A percentile compares a stretch with the other conserved stretches of the same genome.
Conservation (phyloP, 495 filamentous ascomycete species). For the Podospora bellae-mahoneyi region DNA sequence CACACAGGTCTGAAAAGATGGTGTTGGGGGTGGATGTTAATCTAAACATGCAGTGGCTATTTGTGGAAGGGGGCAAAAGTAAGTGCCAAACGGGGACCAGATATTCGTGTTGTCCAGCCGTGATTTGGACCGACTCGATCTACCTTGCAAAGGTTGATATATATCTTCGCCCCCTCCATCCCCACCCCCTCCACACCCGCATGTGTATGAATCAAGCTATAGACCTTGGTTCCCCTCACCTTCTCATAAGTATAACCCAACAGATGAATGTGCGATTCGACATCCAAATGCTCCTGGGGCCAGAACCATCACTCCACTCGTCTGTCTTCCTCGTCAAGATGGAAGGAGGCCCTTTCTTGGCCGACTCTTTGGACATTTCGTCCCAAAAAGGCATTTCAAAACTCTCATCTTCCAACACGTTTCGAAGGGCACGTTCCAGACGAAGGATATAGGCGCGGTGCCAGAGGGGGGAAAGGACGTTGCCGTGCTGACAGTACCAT, state of each 20-base stretch:
- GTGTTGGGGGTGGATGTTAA: too few relatives aligned
- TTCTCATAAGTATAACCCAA: background rate
- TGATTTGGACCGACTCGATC: too few relatives aligned
- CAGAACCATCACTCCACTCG: constrained; percentile 9
- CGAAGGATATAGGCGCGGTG: constrained; percentile 32
- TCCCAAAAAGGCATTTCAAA: constrained; percentile 29
- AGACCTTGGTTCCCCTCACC: background rate
- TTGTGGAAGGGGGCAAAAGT: too few relatives aligned
- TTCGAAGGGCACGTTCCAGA: constrained; percentile 10
- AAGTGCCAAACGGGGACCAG: too few relatives aligned
- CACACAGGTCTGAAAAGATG: too few relatives aligned
- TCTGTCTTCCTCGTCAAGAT: constrained; percentile 16
- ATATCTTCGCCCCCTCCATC: background rate
- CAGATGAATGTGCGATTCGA: background rate
- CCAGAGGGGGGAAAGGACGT: constrained; percentile 45
- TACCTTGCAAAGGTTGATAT: too few relatives aligned
- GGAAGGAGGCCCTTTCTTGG: constrained; percentile 11
- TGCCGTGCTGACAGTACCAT: constrained; percentile 36
- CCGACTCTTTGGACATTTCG: background rate
- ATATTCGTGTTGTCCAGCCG: too few relatives aligned
- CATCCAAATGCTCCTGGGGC: background rate
- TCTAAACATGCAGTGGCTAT: too few relatives aligned
- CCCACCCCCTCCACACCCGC: background rate
- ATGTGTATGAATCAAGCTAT: background rate
- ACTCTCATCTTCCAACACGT: constrained; percentile 10